Conservation (phyloP, 148 eudicot genomes). For the Pouteria glomerata region DNA sequence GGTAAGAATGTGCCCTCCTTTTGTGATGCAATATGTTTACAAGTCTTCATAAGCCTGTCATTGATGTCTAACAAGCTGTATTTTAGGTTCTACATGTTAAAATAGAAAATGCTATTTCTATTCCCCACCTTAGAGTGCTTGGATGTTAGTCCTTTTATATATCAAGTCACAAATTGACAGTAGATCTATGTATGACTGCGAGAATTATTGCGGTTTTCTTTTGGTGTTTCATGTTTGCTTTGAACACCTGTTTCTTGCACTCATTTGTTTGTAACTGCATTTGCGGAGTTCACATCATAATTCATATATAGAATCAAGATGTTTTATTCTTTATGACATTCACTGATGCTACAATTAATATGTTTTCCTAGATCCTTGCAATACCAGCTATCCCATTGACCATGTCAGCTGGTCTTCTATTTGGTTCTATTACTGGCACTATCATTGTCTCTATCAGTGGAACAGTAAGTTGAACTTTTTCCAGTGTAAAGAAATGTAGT, state of each 20-base stretch:
- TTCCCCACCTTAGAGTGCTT: not conserved
- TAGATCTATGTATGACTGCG: not conserved
- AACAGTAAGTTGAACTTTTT: constrained; percentile 56
- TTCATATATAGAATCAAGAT: not conserved
- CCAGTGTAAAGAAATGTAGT: constrained; percentile 9
- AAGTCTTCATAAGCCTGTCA: not conserved
- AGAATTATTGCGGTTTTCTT: too few species aligned
- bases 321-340: not conserved
- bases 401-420: constrained; percentile 96
- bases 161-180: not conserved
- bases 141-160: not conserved
- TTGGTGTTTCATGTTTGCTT: too few species aligned
- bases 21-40: not conserved
- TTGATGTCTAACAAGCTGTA: not conserved
- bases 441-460: constrained; percentile 93
- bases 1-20: constrained; percentile 39
- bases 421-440: constrained; percentile 84
- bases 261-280: not conserved
- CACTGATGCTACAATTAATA: constrained; percentile 8
- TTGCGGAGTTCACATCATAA: not conserved
- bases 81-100: not conserved
- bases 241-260: too few species aligned
- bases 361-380: constrained; percentile 68
- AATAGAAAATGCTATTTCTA: not conserved
- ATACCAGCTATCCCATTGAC: constrained; percentile 98